Conservation (phyloP, 305 asterid species). For the Petunia hybrid region DNA sequence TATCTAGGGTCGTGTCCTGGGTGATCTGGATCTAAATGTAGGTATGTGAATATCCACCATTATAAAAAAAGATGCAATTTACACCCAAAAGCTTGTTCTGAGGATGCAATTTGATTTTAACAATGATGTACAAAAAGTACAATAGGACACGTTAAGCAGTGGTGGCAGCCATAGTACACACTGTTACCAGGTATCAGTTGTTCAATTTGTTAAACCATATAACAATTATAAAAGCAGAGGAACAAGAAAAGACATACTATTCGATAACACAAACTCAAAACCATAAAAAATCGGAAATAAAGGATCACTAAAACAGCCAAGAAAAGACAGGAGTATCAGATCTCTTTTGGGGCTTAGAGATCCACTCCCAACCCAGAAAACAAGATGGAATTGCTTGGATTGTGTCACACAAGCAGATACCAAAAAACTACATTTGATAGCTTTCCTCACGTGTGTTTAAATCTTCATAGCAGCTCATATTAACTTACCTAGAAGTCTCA, state of each 20-base stretch:
- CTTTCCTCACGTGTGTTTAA: neutral
- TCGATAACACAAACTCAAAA: neutral
- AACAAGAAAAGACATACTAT: neutral
- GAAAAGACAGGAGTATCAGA: neutral
- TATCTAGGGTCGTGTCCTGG: too few relatives aligned
- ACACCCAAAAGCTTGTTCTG: neutral
- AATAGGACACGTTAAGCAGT: neutral
- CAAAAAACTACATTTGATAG: neutral
- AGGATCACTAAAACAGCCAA: neutral
- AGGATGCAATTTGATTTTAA: neutral
- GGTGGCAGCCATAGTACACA: neutral
- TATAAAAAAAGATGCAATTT: neutral
- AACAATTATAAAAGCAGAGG: neutral
- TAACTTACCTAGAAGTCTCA: neutral
- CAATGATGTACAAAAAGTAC: neutral
- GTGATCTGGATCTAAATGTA: too few relatives aligned
- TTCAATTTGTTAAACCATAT: neutral
- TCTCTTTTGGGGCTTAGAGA: neutral
- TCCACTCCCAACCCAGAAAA: neutral
- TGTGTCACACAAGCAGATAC: constrained; percentile 1
- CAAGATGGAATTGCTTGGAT: constrained; percentile 24
- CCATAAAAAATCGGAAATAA: neutral
- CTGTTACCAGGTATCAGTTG: neutral
- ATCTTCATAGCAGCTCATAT: neutral
- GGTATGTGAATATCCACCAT: too few relatives aligned